Evolutionary conservation across 139 green algal species (phyloP), one percentile per base, ranked within the genome.

Genomic region (Micromonas pusilla): DNA sequence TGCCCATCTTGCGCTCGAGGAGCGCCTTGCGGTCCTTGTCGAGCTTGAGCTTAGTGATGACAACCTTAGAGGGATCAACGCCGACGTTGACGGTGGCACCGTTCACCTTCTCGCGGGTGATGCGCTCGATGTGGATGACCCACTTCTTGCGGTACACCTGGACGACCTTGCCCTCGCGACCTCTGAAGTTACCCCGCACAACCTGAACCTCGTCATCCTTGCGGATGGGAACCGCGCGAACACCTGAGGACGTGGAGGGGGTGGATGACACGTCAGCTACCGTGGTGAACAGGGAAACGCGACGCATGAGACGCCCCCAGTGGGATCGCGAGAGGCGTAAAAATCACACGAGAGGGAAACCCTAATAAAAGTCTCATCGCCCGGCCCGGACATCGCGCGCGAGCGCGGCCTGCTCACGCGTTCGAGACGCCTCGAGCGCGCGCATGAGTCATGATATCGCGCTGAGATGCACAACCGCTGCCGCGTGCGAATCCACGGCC

Each of bases 151-250:
- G 88, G 91, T 99, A 99, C 45, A 99, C 96, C 79, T 93, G 84
- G 16, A 95, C 87, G 3, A 98, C 92, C 89, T 98, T 98, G 80
- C 94, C 94, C 84, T 98, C 94, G 52, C 93, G 90, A 71, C 90
- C 90, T 91, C 99, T 98, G 91, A 92, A 98, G 52, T 89, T 96
- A 75, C 96, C 96, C 37, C 96, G 85, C 6, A 97, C 91, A 28
- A 99, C 91, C 63, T 89, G 88, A 63, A 99, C 96, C 89, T 99
- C 96, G 73, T 99, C 96, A 78, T 99, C 96, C 87, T 98, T 99
- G 70, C 96, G 89, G 75, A 99, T 92, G 28, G 96, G 95, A 25
- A 99, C 85, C 38, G 90, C 86, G 39, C 90, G 87, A 23, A 97
- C 95, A 91, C n/a, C n/a, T n/a, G n/a, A n/a, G n/a, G n/a, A n/a